phyloP scores from a whole-genome alignment of 169 alveolate species.

The Babesia ovata region DNA sequence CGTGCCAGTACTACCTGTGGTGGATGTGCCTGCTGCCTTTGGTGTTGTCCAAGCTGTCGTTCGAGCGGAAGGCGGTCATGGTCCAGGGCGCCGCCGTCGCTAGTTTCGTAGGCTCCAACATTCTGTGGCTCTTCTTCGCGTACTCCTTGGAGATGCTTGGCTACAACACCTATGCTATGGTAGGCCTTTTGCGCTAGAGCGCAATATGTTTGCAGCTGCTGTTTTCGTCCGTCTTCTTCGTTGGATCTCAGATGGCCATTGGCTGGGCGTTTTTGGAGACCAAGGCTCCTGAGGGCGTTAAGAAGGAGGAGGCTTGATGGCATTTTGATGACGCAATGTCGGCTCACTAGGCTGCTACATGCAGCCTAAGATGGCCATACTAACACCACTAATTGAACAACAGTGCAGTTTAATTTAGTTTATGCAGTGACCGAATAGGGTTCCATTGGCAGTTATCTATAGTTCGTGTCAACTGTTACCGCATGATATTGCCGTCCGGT shows the following conservation, averaged over 20 bases:
- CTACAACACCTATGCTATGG: conserved; percentile 41
- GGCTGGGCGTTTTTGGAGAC: conserved; percentile 35
- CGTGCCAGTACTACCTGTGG: conserved; percentile 69
- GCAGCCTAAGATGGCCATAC: too few species aligned
- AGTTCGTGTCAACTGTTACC: too few species aligned
- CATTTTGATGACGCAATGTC: too few species aligned
- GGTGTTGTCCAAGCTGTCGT: conserved; percentile 23
- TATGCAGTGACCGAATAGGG: too few species aligned
- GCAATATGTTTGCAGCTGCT: conserved; percentile 22
- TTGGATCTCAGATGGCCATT: conserved; percentile 45
- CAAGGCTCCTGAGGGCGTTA: conserved; percentile 2
- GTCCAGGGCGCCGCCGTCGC: conserved; percentile 1
- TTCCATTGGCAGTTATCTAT: too few species aligned
- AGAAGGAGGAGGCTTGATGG: background rate
- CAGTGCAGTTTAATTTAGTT: too few species aligned
- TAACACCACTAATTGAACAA: too few species aligned
- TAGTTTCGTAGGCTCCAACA: conserved; percentile 30
- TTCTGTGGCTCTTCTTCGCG: conserved; percentile 55
- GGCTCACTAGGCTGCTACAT: too few species aligned
- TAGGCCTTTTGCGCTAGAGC: background rate
- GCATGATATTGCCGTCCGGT: too few species aligned
- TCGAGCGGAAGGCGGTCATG: background rate
- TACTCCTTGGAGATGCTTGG: conserved; percentile 59
- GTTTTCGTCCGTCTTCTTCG: conserved; percentile 44
- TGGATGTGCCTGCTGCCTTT: conserved; percentile 69